Evolutionary conservation across 192 early-diverging fungal species (phyloP).

Genomic region (Coemansia asiatica): DNA sequence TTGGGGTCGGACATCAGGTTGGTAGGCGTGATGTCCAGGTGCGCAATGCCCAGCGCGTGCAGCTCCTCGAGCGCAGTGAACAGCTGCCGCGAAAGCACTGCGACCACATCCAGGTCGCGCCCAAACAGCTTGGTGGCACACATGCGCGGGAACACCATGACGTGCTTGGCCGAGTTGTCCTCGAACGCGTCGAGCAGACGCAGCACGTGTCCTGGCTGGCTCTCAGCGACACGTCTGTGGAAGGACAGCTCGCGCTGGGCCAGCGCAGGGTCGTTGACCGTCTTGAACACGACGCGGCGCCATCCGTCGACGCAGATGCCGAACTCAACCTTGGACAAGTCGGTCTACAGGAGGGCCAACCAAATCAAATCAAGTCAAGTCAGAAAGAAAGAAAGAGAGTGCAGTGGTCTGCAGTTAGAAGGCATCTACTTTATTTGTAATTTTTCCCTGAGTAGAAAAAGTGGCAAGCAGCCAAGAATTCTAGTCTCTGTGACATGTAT

Average conservation of each 20-base stretch:
- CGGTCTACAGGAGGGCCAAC: constrained; percentile 38
- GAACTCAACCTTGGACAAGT: constrained; percentile 63
- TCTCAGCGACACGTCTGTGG: constrained; percentile 46
- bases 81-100: constrained; percentile 54
- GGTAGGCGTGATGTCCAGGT: constrained; percentile 67
- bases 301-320: constrained; percentile 62
- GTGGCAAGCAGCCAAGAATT: neutral
- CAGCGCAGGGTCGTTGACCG: constrained; percentile 57
- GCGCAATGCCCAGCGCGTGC: constrained; percentile 64
- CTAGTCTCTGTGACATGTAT: too few species aligned
- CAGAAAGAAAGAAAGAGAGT: too few species aligned
- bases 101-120: constrained; percentile 57
- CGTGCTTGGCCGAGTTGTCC: constrained; percentile 58
- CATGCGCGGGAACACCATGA: constrained; percentile 66
- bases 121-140: constrained; percentile 53
- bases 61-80: constrained; percentile 60
- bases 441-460: neutral
- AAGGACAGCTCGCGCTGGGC: constrained; percentile 60
- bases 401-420: constrained; percentile 8
- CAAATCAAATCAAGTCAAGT: constrained; percentile 6
- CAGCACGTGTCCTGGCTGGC: constrained; percentile 53
- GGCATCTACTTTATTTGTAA: neutral
- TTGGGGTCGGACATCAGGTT: constrained; percentile 63
- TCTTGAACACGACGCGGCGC: constrained; percentile 66
- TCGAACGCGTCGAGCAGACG: constrained; percentile 64